Percentiles rank a stretch among this genome's conserved stretches.
Evolutionary conservation across 306 rosid species (phyloP).

Genomic region (Citrullus colocynthis): DNA sequence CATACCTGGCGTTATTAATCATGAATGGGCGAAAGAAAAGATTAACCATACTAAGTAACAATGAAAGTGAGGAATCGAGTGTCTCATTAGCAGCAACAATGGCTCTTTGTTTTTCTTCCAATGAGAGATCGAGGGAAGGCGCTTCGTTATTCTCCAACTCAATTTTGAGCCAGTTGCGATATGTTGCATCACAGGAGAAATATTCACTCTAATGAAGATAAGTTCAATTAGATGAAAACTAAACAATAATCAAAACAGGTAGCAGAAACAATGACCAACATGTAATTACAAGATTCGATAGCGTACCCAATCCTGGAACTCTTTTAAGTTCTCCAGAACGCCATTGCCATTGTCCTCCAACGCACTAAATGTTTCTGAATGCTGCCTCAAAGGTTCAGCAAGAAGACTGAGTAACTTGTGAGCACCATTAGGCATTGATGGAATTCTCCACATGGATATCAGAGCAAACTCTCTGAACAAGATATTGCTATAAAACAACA

Average conservation of each 20-base stretch:
- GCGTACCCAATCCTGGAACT: constrained; percentile 92
- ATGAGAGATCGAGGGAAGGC: constrained; percentile 46
- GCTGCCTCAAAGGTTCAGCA: constrained; percentile 92
- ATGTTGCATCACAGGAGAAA: constrained; percentile 93
- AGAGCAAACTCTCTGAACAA: constrained; percentile 92
- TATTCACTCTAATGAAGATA: constrained; percentile 57
- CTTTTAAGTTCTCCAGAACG: constrained; percentile 62
- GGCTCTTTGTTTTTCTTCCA: constrained; percentile 68
- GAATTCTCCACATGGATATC: constrained; percentile 97
- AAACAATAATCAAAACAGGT: constrained; percentile 8
- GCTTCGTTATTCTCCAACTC: constrained; percentile 71
- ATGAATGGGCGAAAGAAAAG: background rate
- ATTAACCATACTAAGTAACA: constrained; percentile 56
- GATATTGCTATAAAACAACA: constrained; percentile 45
- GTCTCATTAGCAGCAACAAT: constrained; percentile 69
- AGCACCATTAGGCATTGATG: constrained; percentile 87
- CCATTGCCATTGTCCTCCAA: constrained; percentile 33
- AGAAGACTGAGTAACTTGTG: constrained; percentile 82
- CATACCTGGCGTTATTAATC: background rate
- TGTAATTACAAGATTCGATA: background rate
- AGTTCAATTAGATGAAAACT: constrained; percentile 1
- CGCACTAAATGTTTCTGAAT: constrained; percentile 48
- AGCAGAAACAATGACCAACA: background rate
- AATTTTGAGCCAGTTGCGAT: constrained; percentile 93
- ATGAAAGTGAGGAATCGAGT: constrained; percentile 51